Evolutionary conservation across 1,284 basidiomycete genomes (phyloP).

Genomic region (Tremellales sp.): DNA sequence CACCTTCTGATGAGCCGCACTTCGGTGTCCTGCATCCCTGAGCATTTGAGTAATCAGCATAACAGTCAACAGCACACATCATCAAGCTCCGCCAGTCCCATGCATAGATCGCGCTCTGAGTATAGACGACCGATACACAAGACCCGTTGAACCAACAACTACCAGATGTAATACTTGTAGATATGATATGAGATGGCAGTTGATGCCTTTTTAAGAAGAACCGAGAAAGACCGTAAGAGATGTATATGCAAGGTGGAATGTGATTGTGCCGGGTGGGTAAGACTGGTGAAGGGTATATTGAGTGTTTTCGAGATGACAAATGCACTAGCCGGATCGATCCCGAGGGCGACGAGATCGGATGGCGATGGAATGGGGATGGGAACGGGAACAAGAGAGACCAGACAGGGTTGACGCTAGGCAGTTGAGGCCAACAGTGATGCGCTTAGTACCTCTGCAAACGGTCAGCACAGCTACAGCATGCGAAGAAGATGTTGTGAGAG

Average conservation of each 20-base stretch:
- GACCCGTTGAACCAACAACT: neutral
- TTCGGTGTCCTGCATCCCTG: no score
- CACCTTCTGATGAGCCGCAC: no score
- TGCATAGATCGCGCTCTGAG: constrained; percentile 6
- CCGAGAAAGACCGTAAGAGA: constrained; percentile 6
- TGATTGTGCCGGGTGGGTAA: constrained; percentile 10
- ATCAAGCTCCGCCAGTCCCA: constrained; percentile 20
- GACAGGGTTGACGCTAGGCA: constrained; percentile 16
- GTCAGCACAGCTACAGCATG: constrained; percentile 5
- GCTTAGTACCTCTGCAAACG: constrained; percentile 25
- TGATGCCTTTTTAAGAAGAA: constrained; percentile 17
- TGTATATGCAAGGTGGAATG: constrained; percentile 5
- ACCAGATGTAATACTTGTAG: constrained; percentile 2
- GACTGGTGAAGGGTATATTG: constrained; percentile 16
- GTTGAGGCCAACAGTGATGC: constrained; percentile 28
- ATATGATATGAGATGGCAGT: constrained; percentile 17
- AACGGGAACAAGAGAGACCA: constrained; percentile 1
- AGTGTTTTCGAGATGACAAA: neutral
- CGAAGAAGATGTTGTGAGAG: constrained; percentile 2
- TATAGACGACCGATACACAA: neutral
- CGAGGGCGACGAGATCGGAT: neutral
- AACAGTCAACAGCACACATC: no score
- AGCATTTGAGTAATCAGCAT: no score
- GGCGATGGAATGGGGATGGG: no score
- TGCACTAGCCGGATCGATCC: neutral